These are phyloP conservation scores for Lathyrus oleraceus DNA, from an alignment of 306 rosid genomes.

Conservation along the genomic window DNA sequence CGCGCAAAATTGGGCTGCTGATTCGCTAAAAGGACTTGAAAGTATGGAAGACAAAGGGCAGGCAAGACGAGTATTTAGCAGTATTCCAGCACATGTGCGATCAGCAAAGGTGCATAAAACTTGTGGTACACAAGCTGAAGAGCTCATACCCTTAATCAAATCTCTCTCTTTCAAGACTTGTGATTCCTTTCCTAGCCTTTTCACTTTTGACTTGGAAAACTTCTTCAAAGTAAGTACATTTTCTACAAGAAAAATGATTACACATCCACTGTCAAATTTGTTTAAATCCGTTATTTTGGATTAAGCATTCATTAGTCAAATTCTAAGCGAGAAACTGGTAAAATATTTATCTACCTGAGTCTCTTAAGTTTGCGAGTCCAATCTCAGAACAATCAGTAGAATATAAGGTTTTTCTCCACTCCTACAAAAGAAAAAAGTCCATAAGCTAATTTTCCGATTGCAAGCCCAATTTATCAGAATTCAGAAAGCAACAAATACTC, in stretches of 20 bases:
- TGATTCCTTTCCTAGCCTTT: slow-evolving; percentile 79
- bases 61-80: slow-evolving; percentile 72
- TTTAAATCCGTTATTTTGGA: slow-evolving; percentile 18
- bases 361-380: slow-evolving; percentile 69
- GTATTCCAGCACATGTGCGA: slow-evolving; percentile 67
- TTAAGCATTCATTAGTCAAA: background rate
- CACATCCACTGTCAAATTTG: slow-evolving; percentile 19
- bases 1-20: slow-evolving; percentile 65
- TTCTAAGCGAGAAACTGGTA: slow-evolving; percentile 1
- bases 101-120: slow-evolving; percentile 78
- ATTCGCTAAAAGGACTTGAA: slow-evolving; percentile 70
- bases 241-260: slow-evolving; percentile 55
- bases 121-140: slow-evolving; percentile 72
- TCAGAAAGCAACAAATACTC: slow-evolving; percentile 37
- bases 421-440: slow-evolving; percentile 47
- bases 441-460: slow-evolving; percentile 36
- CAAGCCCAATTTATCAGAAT: slow-evolving; percentile 24
- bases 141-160: slow-evolving; percentile 63
- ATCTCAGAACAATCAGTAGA: slow-evolving; percentile 84
- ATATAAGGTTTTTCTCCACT: slow-evolving; percentile 73
- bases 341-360: slow-evolving; percentile 63
- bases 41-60: slow-evolving; percentile 88
- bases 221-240: slow-evolving; percentile 76
- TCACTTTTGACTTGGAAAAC: slow-evolving; percentile 78
- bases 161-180: slow-evolving; percentile 80